Evolutionary conservation across 176 grass and related monocot species (phyloP).

Genomic region (Echinochloa phyllopogon): DNA sequence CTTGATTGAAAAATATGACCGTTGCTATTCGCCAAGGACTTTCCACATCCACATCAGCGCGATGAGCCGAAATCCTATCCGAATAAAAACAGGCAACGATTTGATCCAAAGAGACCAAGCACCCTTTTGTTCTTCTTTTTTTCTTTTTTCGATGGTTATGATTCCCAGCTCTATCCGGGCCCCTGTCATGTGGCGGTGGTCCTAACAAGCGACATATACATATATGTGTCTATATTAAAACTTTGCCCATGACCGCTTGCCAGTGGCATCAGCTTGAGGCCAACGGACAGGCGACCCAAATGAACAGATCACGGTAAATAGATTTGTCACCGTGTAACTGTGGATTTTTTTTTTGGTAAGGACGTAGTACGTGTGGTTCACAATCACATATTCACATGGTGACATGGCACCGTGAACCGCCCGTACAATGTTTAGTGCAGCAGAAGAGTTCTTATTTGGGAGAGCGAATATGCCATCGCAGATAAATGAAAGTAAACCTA

Average conservation of each 20-base stretch:
- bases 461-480: constrained; percentile 1
- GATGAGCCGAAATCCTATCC: neutral
- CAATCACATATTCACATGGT: no score
- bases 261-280: neutral
- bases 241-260: neutral
- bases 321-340: neutral
- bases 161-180: constrained; percentile 46
- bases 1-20: neutral
- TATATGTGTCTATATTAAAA: neutral
- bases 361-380: neutral
- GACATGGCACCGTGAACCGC: neutral
- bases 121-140: neutral
- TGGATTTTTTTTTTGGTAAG: no score
- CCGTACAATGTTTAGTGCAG: neutral
- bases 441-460: neutral
- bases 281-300: neutral
- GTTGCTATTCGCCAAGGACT: neutral
- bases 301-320: neutral
- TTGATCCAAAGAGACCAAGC: constrained; percentile 5
- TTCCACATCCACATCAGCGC: neutral
- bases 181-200: constrained; percentile 33
- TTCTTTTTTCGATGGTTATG: constrained; percentile 26
- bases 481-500: constrained; percentile 12
- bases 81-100: neutral
- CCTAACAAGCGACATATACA: constrained; percentile 24